phyloP scores from a whole-genome alignment of 129 eudicot genomes.

The sunflower (Helianthus annuus) region HanXRQr2.0-SUNRISE NC_035446.2:136539587-136540086 shows the following conservation, averaged over 20 bases:
- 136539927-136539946: constrained; percentile 32
- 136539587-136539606: too few species aligned
- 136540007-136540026: constrained; percentile 27
- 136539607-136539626: background rate
- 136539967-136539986: constrained; percentile 30
- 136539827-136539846: constrained; percentile 21
- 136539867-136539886: constrained; percentile 16
- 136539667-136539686: constrained; percentile 72
- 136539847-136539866: constrained; percentile 13
- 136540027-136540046: constrained; percentile 35
- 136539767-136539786: constrained; percentile 18
- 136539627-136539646: constrained; percentile 32
- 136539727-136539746: constrained; percentile 32
- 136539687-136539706: constrained; percentile 76
- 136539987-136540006: background rate
- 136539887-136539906: constrained; percentile 28
- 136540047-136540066: constrained; percentile 39
- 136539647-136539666: constrained; percentile 65
- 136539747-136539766: constrained; percentile 15
- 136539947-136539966: constrained; percentile 35
- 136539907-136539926: constrained; percentile 33
- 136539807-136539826: constrained; percentile 16
- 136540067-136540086: constrained; percentile 37
- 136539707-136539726: constrained; percentile 57
- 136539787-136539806: constrained; percentile 19